Evolutionary conservation across 768 basidiomycete genomes (phyloP), one percentile per base, ranked within the genome.

Genomic region (Pleurotus citrinopileatus): DNA sequence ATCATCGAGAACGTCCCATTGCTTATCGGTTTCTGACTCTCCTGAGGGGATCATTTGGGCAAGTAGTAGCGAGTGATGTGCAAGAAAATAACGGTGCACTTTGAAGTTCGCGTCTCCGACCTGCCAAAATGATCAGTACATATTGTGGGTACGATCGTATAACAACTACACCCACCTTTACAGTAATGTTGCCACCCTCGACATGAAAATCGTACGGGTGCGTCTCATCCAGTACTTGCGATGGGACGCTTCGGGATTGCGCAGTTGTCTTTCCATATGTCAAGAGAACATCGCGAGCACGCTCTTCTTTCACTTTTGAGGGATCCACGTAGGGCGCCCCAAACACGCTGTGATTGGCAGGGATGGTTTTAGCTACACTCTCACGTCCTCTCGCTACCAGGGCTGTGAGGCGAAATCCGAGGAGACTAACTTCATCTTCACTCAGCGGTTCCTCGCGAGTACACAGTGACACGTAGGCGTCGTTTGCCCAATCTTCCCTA

Each of bases 381-480:
- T 57, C 56, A 1, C 59, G 56, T 12, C 43, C 59, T 15, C 29
- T 23, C 15, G 5, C 46, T 10, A 55, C 47, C 48, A 55, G 52
- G 26, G 56, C 42, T 4, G 54, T n/a, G 27, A 27, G 37, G 23
- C 36, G 23, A 37, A 55, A 34, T 64, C 60, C 71, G 60, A 60
- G 62, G 65, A 59, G 71, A 72, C 53, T 64, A 57, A 59, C 62
- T 43, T 67, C 64, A 3, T 57, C 51, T 19, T 65, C 61, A 15
- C 61, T 62, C 25, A 79, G 64, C 19, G 73, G 64, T 13, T 68
- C 59, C 0, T 46, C 34, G 7, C 77, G 65, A 52, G 60, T 52
- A 56, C 73, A 73, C 6, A 78, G 58, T 13, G 65, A 65, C 27
- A 61, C 61, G 56, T 74, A 75, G 15, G 76, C 72, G 0, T 70